Base-by-base conservation (phyloP, 177 flowering plant species). In the Vitis hybrid region DNA sequence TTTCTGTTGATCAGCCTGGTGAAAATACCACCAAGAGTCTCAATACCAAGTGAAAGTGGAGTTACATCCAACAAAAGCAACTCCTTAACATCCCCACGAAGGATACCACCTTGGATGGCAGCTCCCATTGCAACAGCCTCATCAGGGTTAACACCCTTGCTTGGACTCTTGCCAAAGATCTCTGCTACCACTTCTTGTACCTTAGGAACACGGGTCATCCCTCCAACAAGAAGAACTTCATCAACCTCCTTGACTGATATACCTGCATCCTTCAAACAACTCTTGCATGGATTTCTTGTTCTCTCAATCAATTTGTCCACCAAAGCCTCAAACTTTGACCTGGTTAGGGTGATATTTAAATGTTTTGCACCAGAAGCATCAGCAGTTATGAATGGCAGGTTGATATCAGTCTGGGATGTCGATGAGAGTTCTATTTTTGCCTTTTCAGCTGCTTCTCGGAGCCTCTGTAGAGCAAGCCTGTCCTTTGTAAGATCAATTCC, bases 81-180 rank as follows among this genome's bases (percentile, higher is more conserved):
- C 77, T 88, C 95, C 68, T 88, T 90, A 17, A 90, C 91, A 79
- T 90, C 95, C 26, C 91, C 92, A 54, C 93, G 86, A 10, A 88
- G 80, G 49, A 88, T 89, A 23, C 92, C 94, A 61, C 94, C 94
- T 73, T 88, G 92, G 70, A 89, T 85, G 26, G 95, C 95, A 61
- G 95, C 92, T 52, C 95, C 95, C 87, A 89, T 80, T 3, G 91
- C 90, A 72, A 90, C 95, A 23, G 92, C 92, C 74, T 88, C 92
- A 71, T 90, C 91, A 11, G 92, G 95, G 74, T 90, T 87, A 49
- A 89, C 89, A 9, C 94, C 94, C 72, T 88, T 88, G 76, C 91
- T 87, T 15, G 93, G 91, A 34, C 62, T 78, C 83, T 88, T 88
- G 13, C 89, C 88, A 69, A 88, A 90, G 49, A 90, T 83, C 77